These are phyloP conservation scores for Aspergillus transmontanensis DNA, from an alignment of 2,329 filamentous ascomycete species.

Conservation along the genomic window DNA sequence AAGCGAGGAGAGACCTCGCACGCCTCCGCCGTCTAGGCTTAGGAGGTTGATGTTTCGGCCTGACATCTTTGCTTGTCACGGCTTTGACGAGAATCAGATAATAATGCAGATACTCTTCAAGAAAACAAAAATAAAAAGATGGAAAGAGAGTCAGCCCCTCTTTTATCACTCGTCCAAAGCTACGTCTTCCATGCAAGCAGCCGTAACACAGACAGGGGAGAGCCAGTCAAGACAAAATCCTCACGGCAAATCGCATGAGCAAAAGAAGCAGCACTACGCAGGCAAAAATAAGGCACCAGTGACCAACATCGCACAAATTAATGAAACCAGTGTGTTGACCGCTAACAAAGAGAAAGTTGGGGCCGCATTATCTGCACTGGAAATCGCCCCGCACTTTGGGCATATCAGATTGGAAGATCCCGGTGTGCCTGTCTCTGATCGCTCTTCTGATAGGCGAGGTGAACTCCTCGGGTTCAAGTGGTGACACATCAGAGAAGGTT, in stretches of 20 bases:
- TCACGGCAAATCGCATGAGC: not conserved
- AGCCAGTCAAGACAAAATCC: too few species aligned
- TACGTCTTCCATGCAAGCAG: not conserved
- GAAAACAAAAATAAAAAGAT: not conserved
- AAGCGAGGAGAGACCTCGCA: conserved; percentile 43
- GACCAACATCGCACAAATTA: too few species aligned
- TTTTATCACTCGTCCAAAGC: not conserved
- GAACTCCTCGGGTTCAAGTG: not conserved
- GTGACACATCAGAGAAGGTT: conserved; percentile 4
- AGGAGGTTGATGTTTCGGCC: conserved; percentile 24
- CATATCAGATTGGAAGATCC: not conserved
- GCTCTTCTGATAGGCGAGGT: not conserved
- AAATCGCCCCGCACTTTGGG: not conserved
- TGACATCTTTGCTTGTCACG: conserved; percentile 11
- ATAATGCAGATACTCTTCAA: not conserved
- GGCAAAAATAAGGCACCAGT: not conserved
- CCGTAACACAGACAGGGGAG: not conserved
- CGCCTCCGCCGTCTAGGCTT: conserved; percentile 43
- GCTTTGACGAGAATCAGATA: not conserved
- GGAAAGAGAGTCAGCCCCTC: not conserved
- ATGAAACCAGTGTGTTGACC: not conserved
- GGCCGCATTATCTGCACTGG: not conserved
- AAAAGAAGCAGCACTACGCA: not conserved
- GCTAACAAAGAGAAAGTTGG: not conserved
- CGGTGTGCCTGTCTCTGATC: not conserved